Evolutionary conservation across 2,329 filamentous ascomycete genomes (phyloP), one percentile per base, ranked within the genome.

Genomic region (Exserohilum turcica): DNA sequence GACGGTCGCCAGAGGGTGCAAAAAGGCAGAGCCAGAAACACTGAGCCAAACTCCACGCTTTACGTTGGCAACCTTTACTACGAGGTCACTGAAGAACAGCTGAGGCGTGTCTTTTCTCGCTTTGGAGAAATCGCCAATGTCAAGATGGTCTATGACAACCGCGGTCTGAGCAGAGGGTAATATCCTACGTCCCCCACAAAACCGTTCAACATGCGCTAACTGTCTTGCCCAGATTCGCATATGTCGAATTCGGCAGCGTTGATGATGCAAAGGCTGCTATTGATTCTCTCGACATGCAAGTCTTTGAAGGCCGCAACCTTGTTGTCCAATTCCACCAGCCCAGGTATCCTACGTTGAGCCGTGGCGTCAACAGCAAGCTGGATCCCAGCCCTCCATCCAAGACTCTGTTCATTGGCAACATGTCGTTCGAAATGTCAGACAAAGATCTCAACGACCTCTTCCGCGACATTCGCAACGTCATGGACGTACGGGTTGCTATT

Each of bases 351-450:
- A 46, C 58, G 32, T 58, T 39, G 51, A 52, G 45, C 6, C 44
- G 37, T 16, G 18, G 10, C 37, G 9, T n/a, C 9, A 31, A 3
- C 18, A 57, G 55, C 27, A 40, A 42, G 29, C 45, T 38, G n/a
- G 40, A 47, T 9, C 4, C 38, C 28, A 79, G 78, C 64, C 63
- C 76, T 35, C 86, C 86, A 3, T 82, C 83, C 45, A 84, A 82
- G 68, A 90, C 87, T 1, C 77, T 96, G 29, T 96, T 89, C 79
- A 84, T 96, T 63, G 91, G 91, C 62, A 94, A 94, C 78, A 85
- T 96, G 76, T 86, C 90, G 9, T 94, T 89, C 70, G 89, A 95
- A 76, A 88, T 92, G 78, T 89, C 88, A 7, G 91, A 96, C 69
- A 84, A 84, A 48, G 91, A 96, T 67, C 80, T 96, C 48, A 92